Conservation (phyloP, 108 stramenopile genomes). For the Craspedostauros australis region DNA sequence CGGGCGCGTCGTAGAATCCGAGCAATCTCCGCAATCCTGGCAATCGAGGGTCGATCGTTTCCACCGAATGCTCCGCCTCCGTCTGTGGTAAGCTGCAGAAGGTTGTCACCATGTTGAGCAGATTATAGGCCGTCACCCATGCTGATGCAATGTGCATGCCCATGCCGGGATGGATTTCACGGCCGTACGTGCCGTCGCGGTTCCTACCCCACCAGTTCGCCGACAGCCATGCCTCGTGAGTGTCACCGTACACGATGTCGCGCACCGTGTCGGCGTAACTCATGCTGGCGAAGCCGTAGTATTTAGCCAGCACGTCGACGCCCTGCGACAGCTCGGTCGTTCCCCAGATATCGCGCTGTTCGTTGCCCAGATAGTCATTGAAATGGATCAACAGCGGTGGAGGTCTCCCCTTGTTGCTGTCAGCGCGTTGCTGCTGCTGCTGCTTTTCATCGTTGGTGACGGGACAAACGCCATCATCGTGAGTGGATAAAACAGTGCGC, state of each 20-base stretch:
- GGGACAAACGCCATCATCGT: background rate
- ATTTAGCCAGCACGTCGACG: conserved; percentile 52
- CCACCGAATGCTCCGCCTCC: background rate
- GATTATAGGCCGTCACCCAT: conserved; percentile 61
- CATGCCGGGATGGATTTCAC: conserved; percentile 79
- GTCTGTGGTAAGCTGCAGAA: conserved; percentile 43
- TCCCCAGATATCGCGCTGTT: conserved; percentile 49
- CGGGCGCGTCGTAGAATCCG: conserved; percentile 21
- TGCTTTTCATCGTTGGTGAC: background rate
- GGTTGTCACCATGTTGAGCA: conserved; percentile 59
- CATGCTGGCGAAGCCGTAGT: conserved; percentile 64
- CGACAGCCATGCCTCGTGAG: conserved; percentile 55
- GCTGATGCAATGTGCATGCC: conserved; percentile 58
- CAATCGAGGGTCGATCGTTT: background rate
- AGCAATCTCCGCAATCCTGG: background rate
- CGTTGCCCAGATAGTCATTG: conserved; percentile 80
- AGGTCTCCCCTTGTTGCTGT: background rate
- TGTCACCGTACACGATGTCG: conserved; percentile 67
- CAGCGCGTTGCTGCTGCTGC: background rate
- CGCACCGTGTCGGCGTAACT: conserved; percentile 68
- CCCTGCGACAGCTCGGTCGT: conserved; percentile 52
- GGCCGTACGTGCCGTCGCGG: conserved; percentile 11
- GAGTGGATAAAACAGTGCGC: conserved; percentile 29
- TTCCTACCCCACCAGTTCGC: conserved; percentile 50
- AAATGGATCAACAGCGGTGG: conserved; percentile 63